phyloP scores from a whole-genome alignment of 176 grass and related monocot species.

The Poa annua region DNA sequence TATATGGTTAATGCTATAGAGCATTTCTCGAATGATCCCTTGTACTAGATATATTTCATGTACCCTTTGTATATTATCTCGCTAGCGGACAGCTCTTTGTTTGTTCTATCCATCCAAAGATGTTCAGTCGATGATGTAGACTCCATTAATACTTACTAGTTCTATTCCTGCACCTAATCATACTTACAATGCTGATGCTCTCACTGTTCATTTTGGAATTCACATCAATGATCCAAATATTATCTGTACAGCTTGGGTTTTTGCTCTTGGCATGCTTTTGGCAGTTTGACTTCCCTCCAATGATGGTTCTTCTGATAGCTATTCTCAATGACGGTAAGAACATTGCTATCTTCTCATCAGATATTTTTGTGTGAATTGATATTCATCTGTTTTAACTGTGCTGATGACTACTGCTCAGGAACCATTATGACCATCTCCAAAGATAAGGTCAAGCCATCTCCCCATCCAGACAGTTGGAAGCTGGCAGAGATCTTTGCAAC shows the following conservation, averaged over 20 bases:
- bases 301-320: constrained; percentile 66
- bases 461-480: constrained; percentile 68
- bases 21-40: background rate
- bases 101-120: constrained; percentile 9
- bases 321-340: constrained; percentile 69
- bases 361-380: background rate
- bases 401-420: constrained; percentile 41
- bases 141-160: background rate
- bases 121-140: background rate
- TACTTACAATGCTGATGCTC: background rate
- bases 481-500: constrained; percentile 69
- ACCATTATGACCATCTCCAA: constrained; percentile 77
- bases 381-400: background rate
- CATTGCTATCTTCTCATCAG: background rate
- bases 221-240: constrained; percentile 21
- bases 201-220: constrained; percentile 22
- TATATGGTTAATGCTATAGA: background rate
- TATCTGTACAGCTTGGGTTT: constrained; percentile 56
- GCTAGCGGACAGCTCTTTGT: background rate
- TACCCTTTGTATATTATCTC: constrained; percentile 8
- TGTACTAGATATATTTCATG: background rate
- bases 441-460: constrained; percentile 70
- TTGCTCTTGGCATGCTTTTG: constrained; percentile 58
- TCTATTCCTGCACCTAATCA: background rate
- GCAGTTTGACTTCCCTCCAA: constrained; percentile 63